These are phyloP conservation scores for Didymella arachidicola DNA, from an alignment of 2,329 filamentous ascomycete species.

Conservation along the genomic window DNA sequence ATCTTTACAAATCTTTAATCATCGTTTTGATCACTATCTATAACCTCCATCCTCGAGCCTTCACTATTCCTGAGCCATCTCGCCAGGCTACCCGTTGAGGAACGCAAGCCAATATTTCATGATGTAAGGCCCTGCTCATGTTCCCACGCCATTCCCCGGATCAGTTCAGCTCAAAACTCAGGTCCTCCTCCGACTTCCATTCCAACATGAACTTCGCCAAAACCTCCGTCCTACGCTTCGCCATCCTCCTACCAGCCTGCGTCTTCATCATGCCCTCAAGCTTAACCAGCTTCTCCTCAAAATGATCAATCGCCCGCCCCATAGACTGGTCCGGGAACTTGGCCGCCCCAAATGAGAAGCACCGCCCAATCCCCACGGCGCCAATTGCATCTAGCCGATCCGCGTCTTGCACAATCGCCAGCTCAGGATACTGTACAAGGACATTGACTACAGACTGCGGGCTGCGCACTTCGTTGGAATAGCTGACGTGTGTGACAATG, in stretches of 20 bases:
- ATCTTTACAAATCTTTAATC: slow-evolving; percentile 20
- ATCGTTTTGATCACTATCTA: neutral
- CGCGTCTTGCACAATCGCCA: slow-evolving; percentile 89
- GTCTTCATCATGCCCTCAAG: slow-evolving; percentile 50
- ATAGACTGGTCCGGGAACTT: slow-evolving; percentile 38
- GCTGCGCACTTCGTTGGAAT: slow-evolving; percentile 74
- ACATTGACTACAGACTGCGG: slow-evolving; percentile 66
- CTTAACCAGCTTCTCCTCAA: slow-evolving; percentile 46
- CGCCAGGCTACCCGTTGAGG: no score
- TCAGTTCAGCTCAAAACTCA: slow-evolving; percentile 29
- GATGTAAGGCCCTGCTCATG: neutral
- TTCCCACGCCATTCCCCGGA: neutral
- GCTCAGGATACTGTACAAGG: slow-evolving; percentile 72
- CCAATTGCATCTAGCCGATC: slow-evolving; percentile 92
- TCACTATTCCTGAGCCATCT: neutral
- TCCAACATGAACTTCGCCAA: slow-evolving; percentile 28
- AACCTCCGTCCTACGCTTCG: slow-evolving; percentile 23
- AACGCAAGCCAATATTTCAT: no score
- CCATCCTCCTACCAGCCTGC: slow-evolving; percentile 32
- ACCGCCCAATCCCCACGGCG: slow-evolving; percentile 80
- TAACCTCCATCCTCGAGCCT: neutral
- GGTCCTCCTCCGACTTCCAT: slow-evolving; percentile 24
- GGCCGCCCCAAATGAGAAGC: slow-evolving; percentile 75
- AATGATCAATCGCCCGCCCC: slow-evolving; percentile 45
- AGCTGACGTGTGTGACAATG: slow-evolving; percentile 80